These are phyloP conservation scores for Dictyostelium citrinum DNA, from an alignment of 78 protist species.

Conservation along the genomic window DNA sequence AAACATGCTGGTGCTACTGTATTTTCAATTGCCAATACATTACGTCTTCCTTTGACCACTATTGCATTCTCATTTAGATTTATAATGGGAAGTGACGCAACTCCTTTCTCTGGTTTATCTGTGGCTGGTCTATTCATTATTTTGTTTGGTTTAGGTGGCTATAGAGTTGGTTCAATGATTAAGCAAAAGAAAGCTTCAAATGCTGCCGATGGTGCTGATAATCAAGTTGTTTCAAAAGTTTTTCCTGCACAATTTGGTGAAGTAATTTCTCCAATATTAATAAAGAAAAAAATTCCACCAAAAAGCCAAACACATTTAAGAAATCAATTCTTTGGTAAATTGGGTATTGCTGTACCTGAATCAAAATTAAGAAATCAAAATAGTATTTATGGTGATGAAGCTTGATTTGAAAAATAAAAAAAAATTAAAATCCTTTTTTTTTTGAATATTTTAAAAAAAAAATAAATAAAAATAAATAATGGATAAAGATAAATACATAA, in stretches of 20 bases:
- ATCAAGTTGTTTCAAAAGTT: background rate
- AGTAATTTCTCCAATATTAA: background rate
- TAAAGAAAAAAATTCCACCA: background rate
- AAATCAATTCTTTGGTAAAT: conserved; percentile 44
- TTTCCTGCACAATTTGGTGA: conserved; percentile 34
- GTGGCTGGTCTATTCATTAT: conserved; percentile 36
- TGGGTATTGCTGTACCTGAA: conserved; percentile 10
- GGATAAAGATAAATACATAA: no score
- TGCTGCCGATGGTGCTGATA: conserved; percentile 3
- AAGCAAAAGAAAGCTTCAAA: conserved; percentile 13
- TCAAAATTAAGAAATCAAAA: background rate
- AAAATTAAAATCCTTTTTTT: no score
- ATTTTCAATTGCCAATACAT: conserved; percentile 61
- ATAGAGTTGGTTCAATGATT: conserved; percentile 48
- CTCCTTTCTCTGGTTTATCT: conserved; percentile 39
- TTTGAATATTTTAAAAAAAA: background rate
- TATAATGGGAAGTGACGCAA: background rate
- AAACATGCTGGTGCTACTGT: conserved; percentile 77
- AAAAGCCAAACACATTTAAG: conserved; percentile 12
- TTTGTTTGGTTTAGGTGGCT: conserved; percentile 20
- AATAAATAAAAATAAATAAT: background rate
- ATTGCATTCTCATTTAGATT: conserved; percentile 42
- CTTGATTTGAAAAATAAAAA: background rate
- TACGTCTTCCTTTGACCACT: conserved; percentile 48
- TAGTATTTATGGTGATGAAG: background rate